Conservation (phyloP, 2,329 filamentous ascomycete genomes). For the Ceratocystis huliohia region DNA sequence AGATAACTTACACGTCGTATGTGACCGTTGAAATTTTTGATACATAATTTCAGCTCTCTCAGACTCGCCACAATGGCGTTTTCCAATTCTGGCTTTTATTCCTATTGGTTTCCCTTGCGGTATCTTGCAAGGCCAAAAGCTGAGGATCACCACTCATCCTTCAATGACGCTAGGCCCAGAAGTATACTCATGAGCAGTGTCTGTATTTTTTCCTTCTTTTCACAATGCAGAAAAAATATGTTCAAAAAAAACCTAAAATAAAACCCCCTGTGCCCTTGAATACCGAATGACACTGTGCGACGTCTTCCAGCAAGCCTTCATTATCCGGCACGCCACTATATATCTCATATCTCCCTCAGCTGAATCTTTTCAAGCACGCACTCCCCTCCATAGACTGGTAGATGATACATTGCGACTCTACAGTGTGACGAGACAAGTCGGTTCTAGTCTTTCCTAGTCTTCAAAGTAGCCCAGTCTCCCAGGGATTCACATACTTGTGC, state of each 20-base stretch:
- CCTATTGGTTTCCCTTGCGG: background rate
- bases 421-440: background rate
- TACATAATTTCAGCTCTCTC: background rate
- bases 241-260: too few relatives aligned
- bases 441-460: background rate
- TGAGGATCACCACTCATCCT: background rate
- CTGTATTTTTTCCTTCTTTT: background rate
- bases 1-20: background rate
- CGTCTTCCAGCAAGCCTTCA: background rate
- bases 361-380: background rate
- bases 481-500: background rate
- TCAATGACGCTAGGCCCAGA: background rate
- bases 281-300: background rate
- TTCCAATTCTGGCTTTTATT: background rate
- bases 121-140: background rate
- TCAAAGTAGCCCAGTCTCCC: too few relatives aligned
- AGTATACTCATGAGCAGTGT: background rate
- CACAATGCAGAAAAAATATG: background rate
- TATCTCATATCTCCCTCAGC: background rate
- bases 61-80: conserved; percentile 4
- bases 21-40: conserved; percentile 21
- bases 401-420: background rate
- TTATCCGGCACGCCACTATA: background rate
- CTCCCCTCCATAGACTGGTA: background rate
- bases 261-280: background rate